phyloP scores from a whole-genome alignment of 2,329 filamentous ascomycete genomes.

The Hypoxylon rubiginosum region DNA sequence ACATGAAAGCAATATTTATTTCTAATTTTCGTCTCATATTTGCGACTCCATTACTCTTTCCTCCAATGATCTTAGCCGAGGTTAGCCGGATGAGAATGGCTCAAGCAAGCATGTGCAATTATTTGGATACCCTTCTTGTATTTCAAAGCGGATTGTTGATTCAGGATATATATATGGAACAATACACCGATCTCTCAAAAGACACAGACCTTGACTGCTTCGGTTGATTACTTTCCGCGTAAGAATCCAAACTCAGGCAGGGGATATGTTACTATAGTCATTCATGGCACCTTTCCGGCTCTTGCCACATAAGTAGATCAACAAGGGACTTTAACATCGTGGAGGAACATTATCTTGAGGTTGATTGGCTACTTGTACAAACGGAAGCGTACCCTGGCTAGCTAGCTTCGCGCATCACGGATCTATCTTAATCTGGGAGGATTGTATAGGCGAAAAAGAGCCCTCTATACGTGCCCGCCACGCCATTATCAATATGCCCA shows the following conservation, averaged over 20 bases:
- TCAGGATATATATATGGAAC: background rate
- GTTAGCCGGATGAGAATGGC: background rate
- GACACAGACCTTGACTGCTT: no score
- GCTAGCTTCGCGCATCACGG: constrained; percentile 21
- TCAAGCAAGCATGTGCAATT: constrained; percentile 10
- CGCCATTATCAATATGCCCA: constrained; percentile 11
- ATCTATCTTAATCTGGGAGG: constrained; percentile 25
- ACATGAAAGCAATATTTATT: constrained; percentile 3
- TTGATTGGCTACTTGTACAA: constrained; percentile 28
- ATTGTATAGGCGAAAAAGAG: constrained; percentile 6
- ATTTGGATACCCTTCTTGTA: background rate
- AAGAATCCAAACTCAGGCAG: background rate
- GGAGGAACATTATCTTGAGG: constrained; percentile 8
- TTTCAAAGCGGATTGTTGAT: background rate
- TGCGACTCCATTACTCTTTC: background rate
- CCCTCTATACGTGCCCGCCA: constrained; percentile 25
- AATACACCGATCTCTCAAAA: background rate
- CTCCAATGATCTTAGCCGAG: constrained; percentile 10
- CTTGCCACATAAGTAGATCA: background rate
- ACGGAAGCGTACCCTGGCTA: constrained; percentile 10
- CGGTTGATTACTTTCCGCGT: background rate
- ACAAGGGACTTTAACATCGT: background rate
- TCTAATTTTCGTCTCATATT: background rate
- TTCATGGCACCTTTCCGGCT: no score
- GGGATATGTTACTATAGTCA: no score